Conservation (phyloP, 257 asterid genomes). For the Solanum paucissectum region DNA sequence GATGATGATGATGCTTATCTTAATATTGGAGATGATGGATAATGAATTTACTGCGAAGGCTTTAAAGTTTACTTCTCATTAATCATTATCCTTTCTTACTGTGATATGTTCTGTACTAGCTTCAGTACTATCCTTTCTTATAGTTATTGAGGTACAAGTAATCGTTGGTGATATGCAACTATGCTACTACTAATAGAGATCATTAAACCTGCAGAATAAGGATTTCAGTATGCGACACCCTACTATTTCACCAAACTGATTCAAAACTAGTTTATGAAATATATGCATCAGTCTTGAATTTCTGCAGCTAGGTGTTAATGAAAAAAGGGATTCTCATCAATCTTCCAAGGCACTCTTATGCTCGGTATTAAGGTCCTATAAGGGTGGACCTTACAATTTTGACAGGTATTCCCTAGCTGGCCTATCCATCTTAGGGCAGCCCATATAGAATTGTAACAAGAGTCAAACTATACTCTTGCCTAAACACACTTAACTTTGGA, state of each 20-base stretch:
- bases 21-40: neutral
- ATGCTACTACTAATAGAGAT: neutral
- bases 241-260: neutral
- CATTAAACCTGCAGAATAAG: neutral
- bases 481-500: no score
- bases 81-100: neutral
- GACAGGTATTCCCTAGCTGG: no score
- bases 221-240: neutral
- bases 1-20: no score
- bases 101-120: no score
- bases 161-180: neutral
- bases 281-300: neutral
- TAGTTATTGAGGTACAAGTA: neutral
- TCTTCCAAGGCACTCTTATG: no score
- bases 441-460: no score
- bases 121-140: neutral
- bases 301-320: neutral
- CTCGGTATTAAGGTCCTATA: no score
- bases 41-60: neutral
- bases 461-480: no score
- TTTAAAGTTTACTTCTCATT: neutral
- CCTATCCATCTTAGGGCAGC: no score
- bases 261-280: neutral
- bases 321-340: no score
- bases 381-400: no score